These are phyloP conservation scores for Angomonas ambiguus DNA, from an alignment of 208 protist species.

Conservation along the genomic window DNA sequence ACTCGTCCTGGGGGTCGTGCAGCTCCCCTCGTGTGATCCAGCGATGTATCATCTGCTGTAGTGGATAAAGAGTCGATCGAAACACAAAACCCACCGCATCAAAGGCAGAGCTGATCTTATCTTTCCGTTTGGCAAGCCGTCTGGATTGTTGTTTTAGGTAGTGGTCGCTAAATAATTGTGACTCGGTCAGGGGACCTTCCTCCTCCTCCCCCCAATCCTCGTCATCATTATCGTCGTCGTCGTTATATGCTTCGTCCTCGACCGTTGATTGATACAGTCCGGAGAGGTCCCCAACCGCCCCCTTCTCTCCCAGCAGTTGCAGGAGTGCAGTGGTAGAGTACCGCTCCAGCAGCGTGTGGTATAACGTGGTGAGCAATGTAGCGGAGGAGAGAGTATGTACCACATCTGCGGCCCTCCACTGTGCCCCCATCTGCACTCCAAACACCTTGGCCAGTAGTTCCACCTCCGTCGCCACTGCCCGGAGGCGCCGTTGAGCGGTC, in stretches of 20 bases:
- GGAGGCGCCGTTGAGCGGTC: constrained; percentile 38
- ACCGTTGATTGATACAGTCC: not conserved
- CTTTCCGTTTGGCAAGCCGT: not conserved
- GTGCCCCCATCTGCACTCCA: constrained; percentile 17
- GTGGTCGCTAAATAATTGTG: not conserved
- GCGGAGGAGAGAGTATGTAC: constrained; percentile 48
- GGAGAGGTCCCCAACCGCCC: not conserved
- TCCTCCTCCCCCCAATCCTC: not conserved
- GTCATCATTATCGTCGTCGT: constrained; percentile 3
- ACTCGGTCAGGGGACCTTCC: too few relatives aligned
- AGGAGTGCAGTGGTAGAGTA: not conserved
- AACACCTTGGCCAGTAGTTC: constrained; percentile 53
- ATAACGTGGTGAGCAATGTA: constrained; percentile 48
- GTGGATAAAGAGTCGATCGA: constrained; percentile 35
- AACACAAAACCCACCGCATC: constrained; percentile 63
- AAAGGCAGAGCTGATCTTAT: constrained; percentile 11
- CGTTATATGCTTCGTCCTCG: not conserved
- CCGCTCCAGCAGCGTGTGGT: constrained; percentile 27
- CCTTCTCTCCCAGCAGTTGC: constrained; percentile 17
- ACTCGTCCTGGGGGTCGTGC: constrained; percentile 72
- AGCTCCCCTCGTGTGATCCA: constrained; percentile 66
- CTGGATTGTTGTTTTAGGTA: not conserved
- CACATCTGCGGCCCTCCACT: constrained; percentile 23
- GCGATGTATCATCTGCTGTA: constrained; percentile 50
- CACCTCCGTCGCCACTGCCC: constrained; percentile 31